These are phyloP conservation scores for Fusarium hainanense DNA, from an alignment of 2,329 filamentous ascomycete genomes.

Conservation along the genomic window DNA sequence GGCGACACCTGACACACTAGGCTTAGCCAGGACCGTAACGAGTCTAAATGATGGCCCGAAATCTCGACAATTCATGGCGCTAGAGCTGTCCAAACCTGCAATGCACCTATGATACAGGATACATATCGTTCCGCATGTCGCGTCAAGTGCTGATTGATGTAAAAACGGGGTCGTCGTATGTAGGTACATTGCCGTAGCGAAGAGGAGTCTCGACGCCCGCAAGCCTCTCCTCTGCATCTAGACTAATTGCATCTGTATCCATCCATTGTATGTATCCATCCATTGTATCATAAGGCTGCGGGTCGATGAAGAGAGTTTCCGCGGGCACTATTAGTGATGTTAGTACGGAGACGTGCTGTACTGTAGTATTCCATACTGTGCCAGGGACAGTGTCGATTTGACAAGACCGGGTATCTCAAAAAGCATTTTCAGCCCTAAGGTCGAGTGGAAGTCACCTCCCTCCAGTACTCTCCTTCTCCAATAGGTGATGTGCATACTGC, in stretches of 20 bases:
- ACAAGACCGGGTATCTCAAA: conserved; percentile 2
- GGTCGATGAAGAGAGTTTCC: conserved; percentile 1
- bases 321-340: not conserved
- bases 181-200: not conserved
- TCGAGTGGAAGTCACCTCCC: conserved; percentile 3
- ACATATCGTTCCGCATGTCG: conserved; percentile 11
- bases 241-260: not conserved
- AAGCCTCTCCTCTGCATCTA: conserved; percentile 4
- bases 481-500: conserved; percentile 40
- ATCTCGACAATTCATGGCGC: conserved; percentile 20
- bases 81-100: conserved; percentile 4
- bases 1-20: conserved; percentile 31
- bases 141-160: conserved; percentile 15
- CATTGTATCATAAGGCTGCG: conserved; percentile 7
- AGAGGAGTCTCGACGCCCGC: conserved; percentile 8
- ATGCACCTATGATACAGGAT: not conserved
- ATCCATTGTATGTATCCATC: not conserved
- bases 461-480: conserved; percentile 18
- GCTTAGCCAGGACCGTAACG: conserved; percentile 16
- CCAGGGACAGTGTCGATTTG: conserved; percentile 27
- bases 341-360: not conserved
- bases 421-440: conserved; percentile 38
- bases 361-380: not conserved
- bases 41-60: conserved; percentile 7
- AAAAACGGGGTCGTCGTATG: not conserved